Evolutionary conservation across 352 stramenopile species (phyloP), one percentile per base, ranked within the genome.

Genomic region (Nothophytophthora sp.): DNA sequence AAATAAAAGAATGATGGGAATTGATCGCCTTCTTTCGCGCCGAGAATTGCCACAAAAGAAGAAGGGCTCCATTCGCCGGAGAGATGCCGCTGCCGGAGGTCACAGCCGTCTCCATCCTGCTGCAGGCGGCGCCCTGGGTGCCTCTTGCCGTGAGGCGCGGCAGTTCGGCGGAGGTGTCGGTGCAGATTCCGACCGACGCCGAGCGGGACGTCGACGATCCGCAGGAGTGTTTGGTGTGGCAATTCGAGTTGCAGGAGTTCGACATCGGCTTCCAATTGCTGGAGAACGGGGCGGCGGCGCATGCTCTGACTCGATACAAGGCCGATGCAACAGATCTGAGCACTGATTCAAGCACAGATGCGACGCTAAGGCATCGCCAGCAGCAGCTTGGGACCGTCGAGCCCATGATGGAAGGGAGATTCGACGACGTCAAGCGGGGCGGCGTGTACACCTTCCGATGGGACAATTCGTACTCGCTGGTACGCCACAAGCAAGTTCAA

Each of bases 391-490:
- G 41, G 12, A 42, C 33, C 16, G 15, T 33, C 12, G 36, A 53
- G 16, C 29, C 47, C 24, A 68, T 36, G 15, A 59, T 71, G 25
- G 79, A 85, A 51, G 73, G 65, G 9, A 50, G 36, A 32, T 47
- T 81, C 9, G 59, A 74, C 15, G 30, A 13, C 13, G 37, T 81
- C 15, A 62, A 66, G 38, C 29, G 34, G 2, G 72, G 57, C n/a
- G 55, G 40, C n/a, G 50, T 72, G 23, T 84, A 82, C 51, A 79
- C 76, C 28, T 67, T 92, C 30, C 65, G 63, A 5, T 92, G 81
- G 81, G 79, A 90, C 46, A 92, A 92, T 50, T 74, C 70, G 25
- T 92, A 92, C 60, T 92, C 81, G 41, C 59, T 87, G 24, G 60
- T 90, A 20, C 76, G 81, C 4, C 72, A 82, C 58, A 92, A 92